Percentiles rank a stretch among this genome's conserved stretches.
Evolutionary conservation across 2,329 filamentous ascomycete species (phyloP).

Genomic region (Calonectria crousiana): DNA sequence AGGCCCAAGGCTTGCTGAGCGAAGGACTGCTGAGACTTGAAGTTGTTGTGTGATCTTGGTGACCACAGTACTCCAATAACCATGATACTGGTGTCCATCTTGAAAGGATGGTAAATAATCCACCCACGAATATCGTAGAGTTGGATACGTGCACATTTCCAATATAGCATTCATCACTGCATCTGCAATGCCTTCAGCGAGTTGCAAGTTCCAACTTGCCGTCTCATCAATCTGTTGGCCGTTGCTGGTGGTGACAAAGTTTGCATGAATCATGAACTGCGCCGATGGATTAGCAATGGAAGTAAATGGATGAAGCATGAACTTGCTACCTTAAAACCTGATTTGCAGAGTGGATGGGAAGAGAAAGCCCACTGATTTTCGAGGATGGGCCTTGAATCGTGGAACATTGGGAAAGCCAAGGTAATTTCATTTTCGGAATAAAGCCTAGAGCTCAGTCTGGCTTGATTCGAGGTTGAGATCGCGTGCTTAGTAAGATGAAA

Average conservation of each 20-base stretch:
- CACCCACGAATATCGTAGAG: constrained; percentile 2
- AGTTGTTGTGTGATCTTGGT: constrained; percentile 39
- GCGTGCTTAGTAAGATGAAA: not conserved
- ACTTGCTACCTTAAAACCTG: not conserved
- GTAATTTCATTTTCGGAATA: not conserved
- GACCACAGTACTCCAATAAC: constrained; percentile 44
- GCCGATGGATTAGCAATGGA: not conserved
- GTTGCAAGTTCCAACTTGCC: constrained; percentile 53
- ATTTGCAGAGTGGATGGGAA: not conserved
- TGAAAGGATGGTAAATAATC: constrained; percentile 19
- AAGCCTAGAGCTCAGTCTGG: not conserved
- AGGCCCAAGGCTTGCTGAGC: constrained; percentile 1
- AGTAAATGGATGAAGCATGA: not conserved
- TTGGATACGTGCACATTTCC: not conserved
- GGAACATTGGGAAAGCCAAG: not conserved
- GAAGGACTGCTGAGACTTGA: constrained; percentile 17
- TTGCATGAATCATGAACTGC: constrained; percentile 62
- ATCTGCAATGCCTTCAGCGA: constrained; percentile 42
- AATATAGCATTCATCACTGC: not conserved
- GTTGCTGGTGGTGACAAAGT: constrained; percentile 61
- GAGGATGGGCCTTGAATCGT: not conserved
- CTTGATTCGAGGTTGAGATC: not conserved
- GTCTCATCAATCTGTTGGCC: constrained; percentile 55
- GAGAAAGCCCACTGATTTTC: not conserved
- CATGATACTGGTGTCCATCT: constrained; percentile 36